A percentile compares a stretch with the other conserved stretches of the same genome.
phyloP scores from a whole-genome alignment of 2,329 filamentous ascomycete species.

The Ophiognomonia clavigignenti-juglandacearum region DNA sequence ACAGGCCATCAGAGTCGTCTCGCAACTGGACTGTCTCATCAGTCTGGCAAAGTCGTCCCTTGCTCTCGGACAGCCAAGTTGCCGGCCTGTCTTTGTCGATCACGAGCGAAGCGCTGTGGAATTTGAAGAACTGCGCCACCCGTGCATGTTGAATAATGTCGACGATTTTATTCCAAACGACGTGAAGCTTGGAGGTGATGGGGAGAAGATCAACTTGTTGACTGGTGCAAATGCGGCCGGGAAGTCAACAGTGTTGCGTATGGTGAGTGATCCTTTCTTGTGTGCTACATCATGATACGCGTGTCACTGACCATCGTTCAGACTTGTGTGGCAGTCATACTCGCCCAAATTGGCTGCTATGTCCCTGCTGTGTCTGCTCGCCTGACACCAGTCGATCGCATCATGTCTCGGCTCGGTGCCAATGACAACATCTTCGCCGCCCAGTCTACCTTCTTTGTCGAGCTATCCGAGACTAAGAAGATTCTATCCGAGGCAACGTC shows the following conservation, averaged over 20 bases:
- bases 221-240: conserved; percentile 96
- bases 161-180: conserved; percentile 97
- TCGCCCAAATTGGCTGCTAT: conserved; percentile 94
- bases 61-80: conserved; percentile 79
- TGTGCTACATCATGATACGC: too few relatives aligned
- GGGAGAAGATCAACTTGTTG: conserved; percentile 80
- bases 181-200: conserved; percentile 75
- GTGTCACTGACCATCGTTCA: conserved; percentile 31
- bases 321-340: conserved; percentile 94
- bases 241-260: conserved; percentile 92
- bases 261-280: conserved; percentile 54
- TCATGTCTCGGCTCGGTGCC: conserved; percentile 96
- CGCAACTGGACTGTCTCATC: conserved; percentile 92
- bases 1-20: conserved; percentile 80
- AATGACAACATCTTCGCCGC: conserved; percentile 99
- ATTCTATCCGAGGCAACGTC: conserved; percentile 92
- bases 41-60: conserved; percentile 86
- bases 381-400: conserved; percentile 88
- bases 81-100: conserved; percentile 83
- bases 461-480: conserved; percentile 96
- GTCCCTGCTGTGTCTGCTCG: conserved; percentile 78
- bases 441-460: conserved; percentile 97
- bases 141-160: conserved; percentile 85
- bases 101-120: conserved; percentile 82
- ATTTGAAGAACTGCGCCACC: conserved; percentile 87